Evolutionary conservation across 1,139 yeast species (phyloP), one percentile per base, ranked within the genome.

Genomic region (Hemisphaericaspora lyxosophila): DNA sequence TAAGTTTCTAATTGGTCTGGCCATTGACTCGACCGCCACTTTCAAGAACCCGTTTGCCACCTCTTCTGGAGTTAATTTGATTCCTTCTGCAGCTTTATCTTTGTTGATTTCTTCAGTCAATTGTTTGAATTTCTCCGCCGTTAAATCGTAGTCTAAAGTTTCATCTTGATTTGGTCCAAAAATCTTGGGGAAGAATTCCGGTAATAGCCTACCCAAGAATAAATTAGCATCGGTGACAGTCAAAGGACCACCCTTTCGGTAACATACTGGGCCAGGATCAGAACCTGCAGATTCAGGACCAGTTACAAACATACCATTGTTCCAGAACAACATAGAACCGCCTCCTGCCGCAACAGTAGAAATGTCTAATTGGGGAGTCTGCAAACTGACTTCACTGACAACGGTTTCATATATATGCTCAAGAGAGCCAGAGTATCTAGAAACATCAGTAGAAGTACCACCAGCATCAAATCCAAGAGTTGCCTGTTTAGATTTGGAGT

Each of bases 331-430:
- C 60, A 67, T 67, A 1, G 72, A 66, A 0, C 75, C 75, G 38
- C 75, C 75, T 28, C 75, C 75, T 8, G 75, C 75, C 11, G 75
- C 75, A 15, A 70, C 75, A 1, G 75, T 70, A 1, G 73, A 67
- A 24, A 70, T 69, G 41, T 70, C 74, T 39, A 70, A 55, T 46
- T 70, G 75, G 3, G 75, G 75, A 4, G 75, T 69, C 49, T 67
- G 73, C 26, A 69, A 55, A 37, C 64, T 59, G 4, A 70, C 70
- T 46, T 68, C 65, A 44, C 71, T 67, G 2, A 69, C 74, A 1
- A 69, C 71, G 2, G 73, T 70, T 43, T 69, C 74, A 43, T 58
- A 67, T 34, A 70, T 69, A 44, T 69, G 74, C 41, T 68, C 73
- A 34, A 66, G 55, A 11, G 45, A 45, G 3, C 74, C 75, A 3